Evolutionary conservation across 805 yeast genomes (phyloP).

Genomic region (Zygotorulaspora florentina): DNA sequence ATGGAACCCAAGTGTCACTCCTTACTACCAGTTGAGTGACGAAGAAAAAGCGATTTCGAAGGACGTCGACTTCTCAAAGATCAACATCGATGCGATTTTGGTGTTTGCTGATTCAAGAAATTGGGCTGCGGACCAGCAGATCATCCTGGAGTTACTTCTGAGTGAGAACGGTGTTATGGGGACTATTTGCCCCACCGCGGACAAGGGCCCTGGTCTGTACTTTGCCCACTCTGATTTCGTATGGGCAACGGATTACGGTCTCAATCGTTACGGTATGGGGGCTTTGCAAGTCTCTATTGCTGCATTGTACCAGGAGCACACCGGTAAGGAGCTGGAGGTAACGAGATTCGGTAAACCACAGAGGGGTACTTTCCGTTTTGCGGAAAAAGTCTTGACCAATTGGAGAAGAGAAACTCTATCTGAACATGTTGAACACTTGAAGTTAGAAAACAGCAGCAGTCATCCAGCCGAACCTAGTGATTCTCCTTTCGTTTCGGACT

Average conservation of each 20-base stretch:
- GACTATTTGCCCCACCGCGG: constrained; percentile 62
- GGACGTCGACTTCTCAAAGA: constrained; percentile 60
- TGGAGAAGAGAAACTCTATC: constrained; percentile 81
- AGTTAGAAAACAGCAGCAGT: constrained; percentile 37
- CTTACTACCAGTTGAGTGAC: constrained; percentile 73
- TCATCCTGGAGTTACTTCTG: constrained; percentile 73
- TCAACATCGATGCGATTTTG: constrained; percentile 71
- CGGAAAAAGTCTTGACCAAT: constrained; percentile 65
- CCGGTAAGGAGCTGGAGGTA: constrained; percentile 75
- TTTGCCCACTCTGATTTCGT: constrained; percentile 91
- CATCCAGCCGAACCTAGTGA: constrained; percentile 32
- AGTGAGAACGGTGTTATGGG: constrained; percentile 82
- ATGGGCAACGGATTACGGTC: constrained; percentile 85
- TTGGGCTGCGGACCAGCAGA: constrained; percentile 92
- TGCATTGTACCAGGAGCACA: constrained; percentile 77
- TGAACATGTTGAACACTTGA: constrained; percentile 59
- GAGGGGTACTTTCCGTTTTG: constrained; percentile 77
- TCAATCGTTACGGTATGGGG: constrained; percentile 90
- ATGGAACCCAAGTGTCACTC: constrained; percentile 83
- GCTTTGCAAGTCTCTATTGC: constrained; percentile 86
- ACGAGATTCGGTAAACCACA: constrained; percentile 90
- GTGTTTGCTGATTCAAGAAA: constrained; percentile 90
- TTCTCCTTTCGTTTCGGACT: constrained; percentile 16
- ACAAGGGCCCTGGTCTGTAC: constrained; percentile 77
- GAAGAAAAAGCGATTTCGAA: constrained; percentile 56